Percentiles rank a stretch among this genome's conserved stretches.
Conservation (phyloP, 352 stramenopile genomes). For the Thraustotheca clavata region DNA sequence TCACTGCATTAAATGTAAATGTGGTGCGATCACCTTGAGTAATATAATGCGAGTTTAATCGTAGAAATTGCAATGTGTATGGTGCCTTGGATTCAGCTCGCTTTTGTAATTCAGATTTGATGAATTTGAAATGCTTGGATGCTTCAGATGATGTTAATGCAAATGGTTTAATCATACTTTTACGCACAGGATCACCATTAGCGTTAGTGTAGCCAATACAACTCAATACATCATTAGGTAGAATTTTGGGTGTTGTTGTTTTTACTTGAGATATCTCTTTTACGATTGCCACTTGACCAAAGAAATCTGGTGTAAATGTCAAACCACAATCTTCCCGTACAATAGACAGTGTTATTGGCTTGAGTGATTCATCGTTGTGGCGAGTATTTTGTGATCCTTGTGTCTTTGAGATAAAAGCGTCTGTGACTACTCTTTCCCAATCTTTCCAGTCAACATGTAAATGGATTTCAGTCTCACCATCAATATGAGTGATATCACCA, state of each 20-base stretch:
- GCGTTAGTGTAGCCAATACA: background rate
- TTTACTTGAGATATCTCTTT: conserved; percentile 13
- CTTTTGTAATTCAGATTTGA: conserved; percentile 25
- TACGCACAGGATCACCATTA: background rate
- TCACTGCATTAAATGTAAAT: conserved; percentile 32
- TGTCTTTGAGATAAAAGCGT: conserved; percentile 27
- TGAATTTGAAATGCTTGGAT: conserved; percentile 28
- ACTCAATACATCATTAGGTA: conserved; percentile 1
- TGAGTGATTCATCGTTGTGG: conserved; percentile 32
- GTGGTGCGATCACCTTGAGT: conserved; percentile 35
- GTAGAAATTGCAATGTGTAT: conserved; percentile 49
- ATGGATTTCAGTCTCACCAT: conserved; percentile 18
- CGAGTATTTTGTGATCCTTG: conserved; percentile 19
- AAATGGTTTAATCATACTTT: conserved; percentile 47
- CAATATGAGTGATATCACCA: background rate
- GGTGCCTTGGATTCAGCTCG: conserved; percentile 30
- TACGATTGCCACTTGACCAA: conserved; percentile 44
- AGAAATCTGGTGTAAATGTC: conserved; percentile 42
- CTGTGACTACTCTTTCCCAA: conserved; percentile 24
- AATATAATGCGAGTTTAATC: conserved; percentile 46
- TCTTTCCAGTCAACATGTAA: conserved; percentile 36
- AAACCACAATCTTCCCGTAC: conserved; percentile 32
- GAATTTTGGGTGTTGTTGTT: background rate
- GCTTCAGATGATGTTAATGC: conserved; percentile 26
- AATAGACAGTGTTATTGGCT: conserved; percentile 30